Evolutionary conservation across 805 yeast genomes (phyloP).

Genomic region (Wickerhamiella musiphila): DNA sequence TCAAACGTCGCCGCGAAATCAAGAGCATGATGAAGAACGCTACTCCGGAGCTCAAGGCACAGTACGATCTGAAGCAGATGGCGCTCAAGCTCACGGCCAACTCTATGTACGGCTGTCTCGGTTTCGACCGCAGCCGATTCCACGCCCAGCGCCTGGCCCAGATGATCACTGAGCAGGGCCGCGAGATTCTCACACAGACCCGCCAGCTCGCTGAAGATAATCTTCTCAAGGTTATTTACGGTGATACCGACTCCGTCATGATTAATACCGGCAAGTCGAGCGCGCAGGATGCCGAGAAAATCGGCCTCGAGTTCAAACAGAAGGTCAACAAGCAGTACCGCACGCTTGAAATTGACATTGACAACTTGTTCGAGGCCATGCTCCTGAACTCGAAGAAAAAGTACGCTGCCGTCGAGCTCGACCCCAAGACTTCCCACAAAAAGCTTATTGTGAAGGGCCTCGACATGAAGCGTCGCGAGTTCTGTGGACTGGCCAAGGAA

Average conservation of each 20-base stretch:
- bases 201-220: constrained; percentile 79
- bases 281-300: constrained; percentile 54
- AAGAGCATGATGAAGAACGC: constrained; percentile 66
- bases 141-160: constrained; percentile 92
- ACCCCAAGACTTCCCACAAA: constrained; percentile 38
- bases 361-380: constrained; percentile 73
- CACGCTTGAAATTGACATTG: constrained; percentile 83
- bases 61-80: constrained; percentile 88
- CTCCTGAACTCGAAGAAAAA: constrained; percentile 90
- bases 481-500: constrained; percentile 81
- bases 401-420: constrained; percentile 61
- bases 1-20: constrained; percentile 82
- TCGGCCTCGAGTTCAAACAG: constrained; percentile 72
- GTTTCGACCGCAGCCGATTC: constrained; percentile 78
- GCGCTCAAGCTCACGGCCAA: constrained; percentile 94
- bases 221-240: constrained; percentile 76
- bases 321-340: constrained; percentile 79
- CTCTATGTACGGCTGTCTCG: constrained; percentile 99
- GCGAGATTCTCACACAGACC: constrained; percentile 87
- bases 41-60: constrained; percentile 43
- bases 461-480: constrained; percentile 95
- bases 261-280: constrained; percentile 69
- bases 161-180: constrained; percentile 86
- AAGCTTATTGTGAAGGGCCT: constrained; percentile 85
- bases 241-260: constrained; percentile 99